A percentile compares a stretch with the other conserved stretches of the same genome.
Evolutionary conservation across 257 asterid genomes (phyloP).

Genomic region (Buddleja alternifolia): DNA sequence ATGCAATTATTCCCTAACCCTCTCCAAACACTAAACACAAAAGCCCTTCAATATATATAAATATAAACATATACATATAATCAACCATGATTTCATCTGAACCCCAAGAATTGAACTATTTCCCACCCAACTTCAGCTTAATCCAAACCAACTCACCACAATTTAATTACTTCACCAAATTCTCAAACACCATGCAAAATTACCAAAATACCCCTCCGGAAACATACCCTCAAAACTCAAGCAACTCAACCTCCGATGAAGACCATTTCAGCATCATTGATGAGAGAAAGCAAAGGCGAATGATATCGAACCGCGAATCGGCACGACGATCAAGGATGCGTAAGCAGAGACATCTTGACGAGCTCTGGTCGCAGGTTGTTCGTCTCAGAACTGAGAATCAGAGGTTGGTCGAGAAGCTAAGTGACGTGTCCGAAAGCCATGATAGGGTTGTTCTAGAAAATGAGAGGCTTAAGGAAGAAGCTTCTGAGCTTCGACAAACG

Average conservation of each 20-base stretch:
- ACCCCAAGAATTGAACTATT: constrained; percentile 53
- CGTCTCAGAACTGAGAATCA: constrained; percentile 69
- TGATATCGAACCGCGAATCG: constrained; percentile 89
- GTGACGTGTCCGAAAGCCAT: constrained; percentile 57
- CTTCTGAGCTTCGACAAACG: constrained; percentile 69
- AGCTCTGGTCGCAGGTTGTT: constrained; percentile 75
- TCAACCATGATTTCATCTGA: constrained; percentile 60
- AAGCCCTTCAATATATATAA: too few species aligned
- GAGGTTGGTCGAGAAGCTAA: constrained; percentile 59
- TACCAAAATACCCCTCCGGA: constrained; percentile 32
- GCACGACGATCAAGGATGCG: constrained; percentile 95
- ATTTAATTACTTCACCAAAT: constrained; percentile 32
- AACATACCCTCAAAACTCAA: constrained; percentile 31
- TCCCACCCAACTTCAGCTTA: constrained; percentile 46
- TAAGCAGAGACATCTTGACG: constrained; percentile 88
- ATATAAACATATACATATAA: too few species aligned
- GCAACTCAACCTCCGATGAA: constrained; percentile 80
- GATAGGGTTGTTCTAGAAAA: constrained; percentile 66
- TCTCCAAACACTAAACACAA: constrained; percentile 19
- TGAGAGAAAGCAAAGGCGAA: constrained; percentile 80
- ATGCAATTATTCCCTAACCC: constrained; percentile 40
- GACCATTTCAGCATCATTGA: constrained; percentile 52
- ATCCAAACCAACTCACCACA: constrained; percentile 49
- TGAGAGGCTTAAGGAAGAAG: constrained; percentile 64
- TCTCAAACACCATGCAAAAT: constrained; percentile 41